These are phyloP conservation scores for Tardiomyces digboiensis DNA, from an alignment of 1,139 yeast genomes.

Conservation along the genomic window DNA sequence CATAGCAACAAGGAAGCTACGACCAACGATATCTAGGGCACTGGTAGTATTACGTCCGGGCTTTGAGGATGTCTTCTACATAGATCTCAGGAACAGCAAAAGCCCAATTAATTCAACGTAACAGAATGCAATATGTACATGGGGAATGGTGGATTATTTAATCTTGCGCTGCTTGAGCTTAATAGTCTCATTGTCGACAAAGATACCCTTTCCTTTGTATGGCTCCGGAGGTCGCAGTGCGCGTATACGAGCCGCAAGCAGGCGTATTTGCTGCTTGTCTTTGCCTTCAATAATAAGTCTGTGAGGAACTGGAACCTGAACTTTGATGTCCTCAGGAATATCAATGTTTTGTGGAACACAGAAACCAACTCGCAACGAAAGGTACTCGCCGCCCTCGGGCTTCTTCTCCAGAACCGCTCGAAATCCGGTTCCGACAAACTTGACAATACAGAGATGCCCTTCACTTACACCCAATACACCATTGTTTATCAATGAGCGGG, in stretches of 20 bases:
- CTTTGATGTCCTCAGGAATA: slow-evolving; percentile 70
- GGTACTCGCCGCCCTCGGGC: slow-evolving; percentile 44
- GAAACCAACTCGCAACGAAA: slow-evolving; percentile 76
- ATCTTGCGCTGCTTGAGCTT: slow-evolving; percentile 87
- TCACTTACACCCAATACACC: slow-evolving; percentile 82
- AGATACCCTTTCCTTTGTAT: slow-evolving; percentile 96
- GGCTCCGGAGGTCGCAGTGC: slow-evolving; percentile 94
- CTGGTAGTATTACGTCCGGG: no score
- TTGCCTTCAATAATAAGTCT: slow-evolving; percentile 79
- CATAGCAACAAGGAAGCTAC: no score
- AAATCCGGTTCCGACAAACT: slow-evolving; percentile 96
- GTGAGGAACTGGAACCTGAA: slow-evolving; percentile 79
- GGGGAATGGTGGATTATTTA: slow-evolving; percentile 37
- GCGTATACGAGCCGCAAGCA: slow-evolving; percentile 84
- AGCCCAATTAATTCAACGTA: no score
- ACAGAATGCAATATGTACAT: no score
- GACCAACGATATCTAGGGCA: no score
- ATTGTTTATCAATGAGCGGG: slow-evolving; percentile 70
- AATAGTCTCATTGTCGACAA: slow-evolving; percentile 84
- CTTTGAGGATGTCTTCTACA: no score
- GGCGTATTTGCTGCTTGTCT: slow-evolving; percentile 78
- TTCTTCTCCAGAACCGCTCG: slow-evolving; percentile 57
- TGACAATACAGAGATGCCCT: slow-evolving; percentile 82
- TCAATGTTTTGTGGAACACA: slow-evolving; percentile 55
- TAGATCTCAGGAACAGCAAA: no score